These are phyloP conservation scores for Eimeria zaria DNA, from an alignment of 169 alveolate genomes.

Conservation along the genomic window DNA sequence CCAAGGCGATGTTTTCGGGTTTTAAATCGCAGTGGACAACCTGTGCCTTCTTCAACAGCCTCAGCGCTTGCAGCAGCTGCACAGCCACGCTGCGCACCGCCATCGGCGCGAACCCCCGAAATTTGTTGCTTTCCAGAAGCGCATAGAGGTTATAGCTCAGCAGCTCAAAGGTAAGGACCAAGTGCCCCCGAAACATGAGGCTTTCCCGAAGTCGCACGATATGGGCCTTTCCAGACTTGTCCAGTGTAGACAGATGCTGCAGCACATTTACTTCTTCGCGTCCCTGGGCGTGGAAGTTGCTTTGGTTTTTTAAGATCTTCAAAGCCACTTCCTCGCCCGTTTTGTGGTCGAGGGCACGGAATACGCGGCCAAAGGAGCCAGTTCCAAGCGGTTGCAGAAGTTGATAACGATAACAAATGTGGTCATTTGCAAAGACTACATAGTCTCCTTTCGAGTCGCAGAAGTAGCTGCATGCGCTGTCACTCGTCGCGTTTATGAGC, in stretches of 20 bases:
- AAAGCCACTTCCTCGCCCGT: conserved; percentile 91
- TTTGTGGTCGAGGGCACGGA: conserved; percentile 93
- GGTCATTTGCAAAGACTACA: conserved; percentile 30
- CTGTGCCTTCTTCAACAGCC: conserved; percentile 89
- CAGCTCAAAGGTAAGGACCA: conserved; percentile 96
- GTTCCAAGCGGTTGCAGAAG: conserved; percentile 89
- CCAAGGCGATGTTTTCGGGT: conserved; percentile 96
- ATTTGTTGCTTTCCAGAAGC: conserved; percentile 25
- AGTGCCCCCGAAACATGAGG: conserved; percentile 93
- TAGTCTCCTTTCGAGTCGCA: conserved; percentile 80
- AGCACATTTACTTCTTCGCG: conserved; percentile 65
- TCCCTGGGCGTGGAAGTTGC: conserved; percentile 92
- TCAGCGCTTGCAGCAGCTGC: conserved; percentile 91
- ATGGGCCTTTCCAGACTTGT: conserved; percentile 45
- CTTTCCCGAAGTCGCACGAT: conserved; percentile 63
- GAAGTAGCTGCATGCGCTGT: conserved; percentile 68
- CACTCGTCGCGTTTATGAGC: conserved; percentile 28
- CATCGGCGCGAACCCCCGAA: conserved; percentile 73
- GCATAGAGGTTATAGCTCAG: conserved; percentile 90
- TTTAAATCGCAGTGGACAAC: conserved; percentile 97
- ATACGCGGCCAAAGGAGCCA: conserved; percentile 95
- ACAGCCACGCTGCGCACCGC: conserved; percentile 85
- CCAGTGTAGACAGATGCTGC: conserved; percentile 12
- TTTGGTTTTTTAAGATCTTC: conserved; percentile 93
- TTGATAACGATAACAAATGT: conserved; percentile 72